Conservation (phyloP, 805 yeast species). For the Cephaloascus fragrans region DNA sequence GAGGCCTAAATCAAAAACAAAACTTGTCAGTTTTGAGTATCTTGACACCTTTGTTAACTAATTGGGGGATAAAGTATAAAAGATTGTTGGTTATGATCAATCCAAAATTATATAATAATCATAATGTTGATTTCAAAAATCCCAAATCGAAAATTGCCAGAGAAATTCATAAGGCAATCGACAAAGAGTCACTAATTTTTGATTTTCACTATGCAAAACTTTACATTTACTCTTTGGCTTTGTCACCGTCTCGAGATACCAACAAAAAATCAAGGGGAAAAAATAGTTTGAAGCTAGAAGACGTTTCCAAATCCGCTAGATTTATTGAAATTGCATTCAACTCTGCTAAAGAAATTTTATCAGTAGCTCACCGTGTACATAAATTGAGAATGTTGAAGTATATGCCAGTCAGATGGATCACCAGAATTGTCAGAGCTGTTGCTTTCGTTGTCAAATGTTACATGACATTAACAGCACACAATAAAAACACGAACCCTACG, state of each 20-base stretch:
- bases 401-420: slow-evolving; percentile 92
- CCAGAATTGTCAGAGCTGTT: slow-evolving; percentile 76
- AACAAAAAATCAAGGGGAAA: slow-evolving; percentile 7
- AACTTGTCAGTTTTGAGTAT: slow-evolving; percentile 64
- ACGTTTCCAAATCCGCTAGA: slow-evolving; percentile 60
- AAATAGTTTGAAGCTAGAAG: slow-evolving; percentile 46
- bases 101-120: slow-evolving; percentile 23
- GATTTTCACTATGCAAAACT: slow-evolving; percentile 81
- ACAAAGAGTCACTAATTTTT: slow-evolving; percentile 62
- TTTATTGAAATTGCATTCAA: slow-evolving; percentile 75
- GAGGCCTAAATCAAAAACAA: slow-evolving; percentile 45
- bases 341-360: slow-evolving; percentile 74
- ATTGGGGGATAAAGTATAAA: slow-evolving; percentile 64
- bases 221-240: slow-evolving; percentile 76
- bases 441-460: slow-evolving; percentile 87
- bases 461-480: slow-evolving; percentile 47
- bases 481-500: slow-evolving; percentile 2
- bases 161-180: slow-evolving; percentile 36
- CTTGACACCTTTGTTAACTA: slow-evolving; percentile 65
- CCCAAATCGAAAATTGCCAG: slow-evolving; percentile 22
- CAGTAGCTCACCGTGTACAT: slow-evolving; percentile 63
- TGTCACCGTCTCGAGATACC: slow-evolving; percentile 31
- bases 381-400: slow-evolving; percentile 50
- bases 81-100: slow-evolving; percentile 41
- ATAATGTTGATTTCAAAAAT: slow-evolving; percentile 15